These are phyloP conservation scores for Coleophoma crateriformis DNA, from an alignment of 2,329 filamentous ascomycete species.

Conservation along the genomic window DNA sequence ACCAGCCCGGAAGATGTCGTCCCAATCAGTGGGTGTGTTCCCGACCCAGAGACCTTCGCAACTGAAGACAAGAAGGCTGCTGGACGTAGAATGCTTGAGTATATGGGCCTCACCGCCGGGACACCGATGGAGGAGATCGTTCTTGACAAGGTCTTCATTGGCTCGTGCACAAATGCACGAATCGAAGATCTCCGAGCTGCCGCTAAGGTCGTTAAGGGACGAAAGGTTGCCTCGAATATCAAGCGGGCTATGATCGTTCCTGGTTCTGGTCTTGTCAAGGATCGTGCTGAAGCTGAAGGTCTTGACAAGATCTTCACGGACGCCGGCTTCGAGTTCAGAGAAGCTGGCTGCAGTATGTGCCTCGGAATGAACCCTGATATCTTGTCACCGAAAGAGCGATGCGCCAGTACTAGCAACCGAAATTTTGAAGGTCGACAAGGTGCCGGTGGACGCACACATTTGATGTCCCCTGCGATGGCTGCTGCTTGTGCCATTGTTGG, in stretches of 20 bases:
- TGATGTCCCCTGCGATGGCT: constrained; percentile 97
- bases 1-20: constrained; percentile 94
- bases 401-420: constrained; percentile 91
- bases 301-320: constrained; percentile 89
- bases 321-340: constrained; percentile 95
- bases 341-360: constrained; percentile 98
- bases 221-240: constrained; percentile 80
- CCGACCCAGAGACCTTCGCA: constrained; percentile 80
- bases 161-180: constrained; percentile 93
- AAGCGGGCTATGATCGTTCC: constrained; percentile 96
- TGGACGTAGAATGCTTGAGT: constrained; percentile 79
- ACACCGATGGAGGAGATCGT: constrained; percentile 88
- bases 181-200: constrained; percentile 93
- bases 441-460: constrained; percentile 82
- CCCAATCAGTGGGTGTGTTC: constrained; percentile 88
- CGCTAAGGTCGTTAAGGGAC: constrained; percentile 79
- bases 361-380: constrained; percentile 99
- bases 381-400: constrained; percentile 83
- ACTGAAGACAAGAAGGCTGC: constrained; percentile 75
- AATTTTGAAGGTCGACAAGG: constrained; percentile 98
- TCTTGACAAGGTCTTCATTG: constrained; percentile 96
- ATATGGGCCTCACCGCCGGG: constrained; percentile 88
- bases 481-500: constrained; percentile 85
- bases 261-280: constrained; percentile 90
- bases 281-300: constrained; percentile 84